phyloP scores from a whole-genome alignment of 108 stramenopile species.

The Skeletonema potamos region DNA sequence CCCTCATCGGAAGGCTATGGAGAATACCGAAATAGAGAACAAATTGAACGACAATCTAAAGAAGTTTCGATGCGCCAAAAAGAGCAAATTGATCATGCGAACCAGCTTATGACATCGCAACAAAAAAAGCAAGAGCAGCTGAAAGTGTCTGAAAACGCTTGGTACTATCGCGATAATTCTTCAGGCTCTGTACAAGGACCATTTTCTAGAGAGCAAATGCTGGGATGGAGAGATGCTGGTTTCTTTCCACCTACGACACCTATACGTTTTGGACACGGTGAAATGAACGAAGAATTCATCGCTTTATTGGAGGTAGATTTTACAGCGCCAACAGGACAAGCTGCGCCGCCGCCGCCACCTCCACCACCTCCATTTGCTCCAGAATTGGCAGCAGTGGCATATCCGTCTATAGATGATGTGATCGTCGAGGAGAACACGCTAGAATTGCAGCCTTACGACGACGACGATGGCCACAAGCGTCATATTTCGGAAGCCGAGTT shows the following conservation, averaged over 20 bases:
- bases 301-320: constrained; percentile 35
- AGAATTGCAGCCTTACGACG: background rate
- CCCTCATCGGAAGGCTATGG: constrained; percentile 43
- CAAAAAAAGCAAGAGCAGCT: constrained; percentile 6
- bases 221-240: constrained; percentile 67
- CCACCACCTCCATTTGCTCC: background rate
- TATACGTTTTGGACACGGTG: constrained; percentile 24
- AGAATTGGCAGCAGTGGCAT: background rate
- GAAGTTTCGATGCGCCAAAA: constrained; percentile 18
- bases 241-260: constrained; percentile 50
- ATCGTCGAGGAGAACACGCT: background rate
- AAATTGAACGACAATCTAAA: constrained; percentile 40
- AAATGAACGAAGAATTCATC: constrained; percentile 20
- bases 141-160: constrained; percentile 41
- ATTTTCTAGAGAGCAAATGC: constrained; percentile 50
- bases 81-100: constrained; percentile 24
- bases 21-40: constrained; percentile 45
- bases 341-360: constrained; percentile 7
- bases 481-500: constrained; percentile 9
- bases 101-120: constrained; percentile 2
- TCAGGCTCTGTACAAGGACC: constrained; percentile 74
- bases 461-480: background rate
- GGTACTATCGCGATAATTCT: constrained; percentile 69
- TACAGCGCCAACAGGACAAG: background rate
- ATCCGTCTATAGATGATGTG: constrained; percentile 4